A percentile compares a stretch with the other conserved stretches of the same genome.
These are phyloP conservation scores for Eurotiales sp. DNA, from an alignment of 2,329 filamentous ascomycete species.

Conservation along the genomic window DNA sequence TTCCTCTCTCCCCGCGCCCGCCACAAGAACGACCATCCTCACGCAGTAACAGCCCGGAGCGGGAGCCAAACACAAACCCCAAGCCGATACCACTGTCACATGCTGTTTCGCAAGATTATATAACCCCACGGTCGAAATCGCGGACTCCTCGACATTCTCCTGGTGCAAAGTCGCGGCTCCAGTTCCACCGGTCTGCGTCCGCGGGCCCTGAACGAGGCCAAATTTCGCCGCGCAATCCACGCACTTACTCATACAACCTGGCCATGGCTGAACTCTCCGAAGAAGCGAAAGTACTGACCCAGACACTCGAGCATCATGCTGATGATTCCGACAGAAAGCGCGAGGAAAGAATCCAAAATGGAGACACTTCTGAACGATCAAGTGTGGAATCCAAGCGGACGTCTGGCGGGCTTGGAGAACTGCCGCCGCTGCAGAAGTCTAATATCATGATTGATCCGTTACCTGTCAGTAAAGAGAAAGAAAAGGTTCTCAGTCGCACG, in stretches of 20 bases:
- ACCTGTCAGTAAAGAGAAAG: slow-evolving; percentile 64
- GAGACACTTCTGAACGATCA: slow-evolving; percentile 32
- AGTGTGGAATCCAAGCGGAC: slow-evolving; percentile 36
- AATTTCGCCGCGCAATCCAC: slow-evolving; percentile 39
- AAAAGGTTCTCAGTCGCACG: slow-evolving; percentile 61
- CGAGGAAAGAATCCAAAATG: slow-evolving; percentile 46
- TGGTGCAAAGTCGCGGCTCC: slow-evolving; percentile 23
- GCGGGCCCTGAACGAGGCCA: slow-evolving; percentile 41
- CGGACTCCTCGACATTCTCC: slow-evolving; percentile 22
- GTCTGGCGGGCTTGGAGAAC: slow-evolving; percentile 40
- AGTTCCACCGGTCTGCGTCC: slow-evolving; percentile 28
- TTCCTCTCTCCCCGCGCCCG: slow-evolving; percentile 47
- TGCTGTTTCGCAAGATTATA: slow-evolving; percentile 22
- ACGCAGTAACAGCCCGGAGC: slow-evolving; percentile 39
- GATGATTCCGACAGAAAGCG: slow-evolving; percentile 45
- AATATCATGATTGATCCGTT: slow-evolving; percentile 64
- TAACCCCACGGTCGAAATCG: slow-evolving; percentile 16
- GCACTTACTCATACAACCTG: slow-evolving; percentile 58
- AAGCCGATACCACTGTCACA: slow-evolving; percentile 43
- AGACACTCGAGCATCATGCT: slow-evolving; percentile 57
- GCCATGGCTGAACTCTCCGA: slow-evolving; percentile 56
- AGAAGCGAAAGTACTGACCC: slow-evolving; percentile 58
- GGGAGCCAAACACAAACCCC: slow-evolving; percentile 33
- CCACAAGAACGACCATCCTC: slow-evolving; percentile 38
- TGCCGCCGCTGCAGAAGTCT: slow-evolving; percentile 60